Evolutionary conservation across 75 land plant genomes (phyloP).

Genomic region (Adiantum capillusveneris): DNA sequence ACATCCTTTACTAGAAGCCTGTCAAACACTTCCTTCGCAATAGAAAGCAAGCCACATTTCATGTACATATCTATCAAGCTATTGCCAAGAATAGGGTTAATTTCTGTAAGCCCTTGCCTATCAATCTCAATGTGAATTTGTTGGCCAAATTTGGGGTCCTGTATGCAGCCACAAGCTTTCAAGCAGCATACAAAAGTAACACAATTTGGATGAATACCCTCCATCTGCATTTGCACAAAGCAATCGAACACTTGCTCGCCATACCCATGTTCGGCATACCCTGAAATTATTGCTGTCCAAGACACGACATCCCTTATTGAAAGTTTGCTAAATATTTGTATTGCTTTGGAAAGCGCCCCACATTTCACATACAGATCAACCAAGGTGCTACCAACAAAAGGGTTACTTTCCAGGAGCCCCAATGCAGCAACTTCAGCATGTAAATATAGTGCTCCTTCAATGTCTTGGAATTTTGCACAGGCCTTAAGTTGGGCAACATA

Average conservation of each 20-base stretch:
- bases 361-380: conserved; percentile 22
- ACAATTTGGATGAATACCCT: conserved; percentile 10
- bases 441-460: too few species aligned
- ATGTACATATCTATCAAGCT: conserved; percentile 54
- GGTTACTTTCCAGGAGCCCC: too few species aligned
- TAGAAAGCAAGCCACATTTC: conserved; percentile 31
- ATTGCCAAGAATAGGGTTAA: conserved; percentile 33
- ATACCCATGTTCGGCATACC: conserved; percentile 11
- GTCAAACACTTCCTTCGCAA: conserved; percentile 28
- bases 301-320: conserved; percentile 11
- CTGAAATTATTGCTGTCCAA: conserved; percentile 25
- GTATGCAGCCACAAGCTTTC: conserved; percentile 18
- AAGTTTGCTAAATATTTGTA: conserved; percentile 18
- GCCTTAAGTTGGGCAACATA: too few species aligned
- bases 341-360: conserved; percentile 13
- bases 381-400: too few species aligned
- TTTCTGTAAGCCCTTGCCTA: conserved; percentile 24
- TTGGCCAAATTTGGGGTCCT: conserved; percentile 14
- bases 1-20: conserved; percentile 33
- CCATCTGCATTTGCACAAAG: conserved; percentile 12
- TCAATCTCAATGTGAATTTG: conserved; percentile 40
- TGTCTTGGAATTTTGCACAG: too few species aligned
- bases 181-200: conserved; percentile 15
- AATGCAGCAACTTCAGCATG: too few species aligned
- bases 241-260: conserved; percentile 4